phyloP scores from a whole-genome alignment of 441 rosid genomes.

The Theobroma grandiflorum region DNA sequence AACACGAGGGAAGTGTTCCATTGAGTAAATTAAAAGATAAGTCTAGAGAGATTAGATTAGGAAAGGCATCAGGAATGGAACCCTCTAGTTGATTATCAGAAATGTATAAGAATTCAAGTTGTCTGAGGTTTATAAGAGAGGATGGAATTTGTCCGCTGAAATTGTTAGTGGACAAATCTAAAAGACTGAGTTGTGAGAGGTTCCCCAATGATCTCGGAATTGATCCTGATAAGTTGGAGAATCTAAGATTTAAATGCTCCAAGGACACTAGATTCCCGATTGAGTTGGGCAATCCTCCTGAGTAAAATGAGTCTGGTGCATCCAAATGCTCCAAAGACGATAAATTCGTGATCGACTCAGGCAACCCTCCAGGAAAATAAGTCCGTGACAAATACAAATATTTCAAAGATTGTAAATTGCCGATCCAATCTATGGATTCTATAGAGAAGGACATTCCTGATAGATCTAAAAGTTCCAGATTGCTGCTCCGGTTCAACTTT shows the following conservation, averaged over 20 bases:
- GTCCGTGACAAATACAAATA: constrained; percentile 7
- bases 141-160: constrained; percentile 21
- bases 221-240: neutral
- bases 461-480: too few species aligned
- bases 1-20: too few species aligned
- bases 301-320: too few species aligned
- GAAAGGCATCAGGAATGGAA: neutral
- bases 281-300: too few species aligned
- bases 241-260: neutral
- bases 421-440: neutral
- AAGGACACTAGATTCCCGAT: too few species aligned
- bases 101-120: neutral
- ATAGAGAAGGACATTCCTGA: neutral
- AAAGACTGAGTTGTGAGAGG: too few species aligned
- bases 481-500: too few species aligned
- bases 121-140: constrained; percentile 2
- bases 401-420: constrained; percentile 24
- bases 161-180: neutral
- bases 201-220: too few species aligned
- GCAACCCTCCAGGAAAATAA: neutral
- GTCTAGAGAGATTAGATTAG: neutral
- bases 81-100: neutral
- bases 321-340: neutral
- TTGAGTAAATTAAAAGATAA: neutral
- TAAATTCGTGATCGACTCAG: constrained; percentile 21